Base-by-base conservation (phyloP, 106 monocot species). In the Amphibolis antarctica region DNA sequence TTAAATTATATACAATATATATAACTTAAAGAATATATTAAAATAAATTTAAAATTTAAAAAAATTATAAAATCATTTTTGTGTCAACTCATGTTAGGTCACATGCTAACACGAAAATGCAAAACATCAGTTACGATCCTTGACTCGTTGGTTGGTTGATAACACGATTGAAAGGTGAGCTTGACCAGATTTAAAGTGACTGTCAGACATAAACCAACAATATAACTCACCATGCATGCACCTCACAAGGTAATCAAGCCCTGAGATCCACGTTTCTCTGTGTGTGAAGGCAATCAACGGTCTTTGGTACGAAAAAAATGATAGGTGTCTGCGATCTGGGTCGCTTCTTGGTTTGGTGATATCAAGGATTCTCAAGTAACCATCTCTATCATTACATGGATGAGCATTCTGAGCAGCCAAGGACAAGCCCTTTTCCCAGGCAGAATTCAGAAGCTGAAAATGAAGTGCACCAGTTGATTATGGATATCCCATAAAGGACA, bases 201-300 rank as follows among this genome's bases (percentile, higher is more conserved):
- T 23, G 54, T 0, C 7, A 4, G 0, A 0, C 19, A 10, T 18
- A 10, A 59, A n/a, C n/a, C n/a, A n/a, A n/a, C n/a, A n/a, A n/a
- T n/a, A n/a, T n/a, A n/a, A 69, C 75, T 79, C 69, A 84, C 86
- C 94, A 63, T 96, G 94, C 94, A 96, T 89, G 76, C 71, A 81
- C 69, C 75, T 89, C 64, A 96, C 76, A 67, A 96, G 80, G 36
- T 72, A 72, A 70, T 78, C 66, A 1, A 89, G 59, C 31, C 86
- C 80, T 13, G 77, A 70, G 23, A 78, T 69, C 65, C 75, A 71
- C 42, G 75, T 66, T 42, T 81, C 79, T 44, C 76, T 70, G 62
- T 83, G 71, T 69, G 74, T 59, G 12, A 64, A 71, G 22, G 76
- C 44, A 50, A 69, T 75, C 4, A 83, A 58, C 13, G 63, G 67